Evolutionary conservation across 1,284 basidiomycete species (phyloP), one percentile per base, ranked within the genome.

Genomic region (Wolfiporia cocos): DNA sequence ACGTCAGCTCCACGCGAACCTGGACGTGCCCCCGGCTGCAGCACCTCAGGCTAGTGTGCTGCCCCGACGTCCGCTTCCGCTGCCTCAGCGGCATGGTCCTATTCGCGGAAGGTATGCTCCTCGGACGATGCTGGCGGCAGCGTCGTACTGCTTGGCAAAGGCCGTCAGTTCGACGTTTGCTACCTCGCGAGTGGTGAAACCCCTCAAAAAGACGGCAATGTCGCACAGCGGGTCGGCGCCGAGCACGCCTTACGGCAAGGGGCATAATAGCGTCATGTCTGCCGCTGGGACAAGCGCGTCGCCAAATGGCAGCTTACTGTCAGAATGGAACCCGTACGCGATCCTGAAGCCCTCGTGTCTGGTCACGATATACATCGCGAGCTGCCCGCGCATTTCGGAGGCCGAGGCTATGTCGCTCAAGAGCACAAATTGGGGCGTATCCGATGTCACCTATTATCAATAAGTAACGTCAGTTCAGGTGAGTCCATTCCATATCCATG

Each of bases 1-100:
- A 44, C 54, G 52, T 47, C 62, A 46, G 41, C 34, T 12, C 22
- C 2, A 15, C 19, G 24, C 18, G 18, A 12, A 35, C 20, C 38
- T 63, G 59, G 61, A 65, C 69, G 35, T 78, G 77, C 51, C 71
- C 76, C 15, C 61, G 61, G 12, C 62, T 79, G 37, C 68, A 71
- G 49, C 62, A 66, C 15, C 57, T 78, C 28, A 62, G 68, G 20
- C 62, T 80, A 39, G 74, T 69, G 68, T 63, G 62, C 37, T 78
- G 74, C 54, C 44, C 56, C 30, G 71, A 74, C 49, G 56, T 76
- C 41, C 52, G 62, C 29, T 62, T 69, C 32, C 47, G 24, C 10
- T 44, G 45, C 28, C 38, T 52, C 15, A 28, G 23, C 20, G 35
- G 38, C 11, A 31, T 46, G 21, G 18, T 52, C 6, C 35, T n/a